These are phyloP conservation scores for Moelleriella libera DNA, from an alignment of 2,329 filamentous ascomycete species.

Conservation along the genomic window DNA sequence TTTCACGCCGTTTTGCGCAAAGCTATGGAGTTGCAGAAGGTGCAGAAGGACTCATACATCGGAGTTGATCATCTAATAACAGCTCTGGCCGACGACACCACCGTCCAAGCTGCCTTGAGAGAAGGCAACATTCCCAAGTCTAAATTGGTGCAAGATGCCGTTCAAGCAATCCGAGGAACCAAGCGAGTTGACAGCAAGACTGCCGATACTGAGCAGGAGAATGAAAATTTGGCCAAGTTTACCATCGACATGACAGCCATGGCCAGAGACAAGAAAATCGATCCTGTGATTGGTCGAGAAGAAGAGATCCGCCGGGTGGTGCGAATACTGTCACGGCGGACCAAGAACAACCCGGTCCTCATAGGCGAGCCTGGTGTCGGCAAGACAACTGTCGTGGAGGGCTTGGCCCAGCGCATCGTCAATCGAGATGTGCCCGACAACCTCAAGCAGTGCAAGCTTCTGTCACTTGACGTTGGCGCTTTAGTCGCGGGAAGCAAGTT, in stretches of 20 bases:
- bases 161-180: slow-evolving; percentile 82
- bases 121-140: slow-evolving; percentile 85
- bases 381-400: slow-evolving; percentile 96
- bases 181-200: slow-evolving; percentile 92
- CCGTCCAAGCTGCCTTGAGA: slow-evolving; percentile 59
- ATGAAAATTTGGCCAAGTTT: slow-evolving; percentile 94
- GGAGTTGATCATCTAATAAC: slow-evolving; percentile 91
- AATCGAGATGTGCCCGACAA: slow-evolving; percentile 95
- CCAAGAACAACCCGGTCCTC: slow-evolving; percentile 97
- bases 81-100: slow-evolving; percentile 63
- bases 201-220: slow-evolving; percentile 81
- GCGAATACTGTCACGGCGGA: slow-evolving; percentile 80
- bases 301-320: slow-evolving; percentile 90
- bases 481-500: slow-evolving; percentile 97
- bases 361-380: slow-evolving; percentile 97
- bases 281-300: slow-evolving; percentile 91
- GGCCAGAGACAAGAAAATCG: slow-evolving; percentile 94
- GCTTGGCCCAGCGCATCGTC: slow-evolving; percentile 86
- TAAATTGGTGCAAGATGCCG: slow-evolving; percentile 81
- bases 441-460: slow-evolving; percentile 79
- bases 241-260: slow-evolving; percentile 97
- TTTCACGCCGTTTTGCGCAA: slow-evolving; percentile 74
- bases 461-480: slow-evolving; percentile 90
- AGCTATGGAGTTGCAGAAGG: slow-evolving; percentile 82
- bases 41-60: slow-evolving; percentile 93